These are phyloP conservation scores for Amanita pseudoporphyria DNA, from an alignment of 768 basidiomycete genomes.

Conservation along the genomic window DNA sequence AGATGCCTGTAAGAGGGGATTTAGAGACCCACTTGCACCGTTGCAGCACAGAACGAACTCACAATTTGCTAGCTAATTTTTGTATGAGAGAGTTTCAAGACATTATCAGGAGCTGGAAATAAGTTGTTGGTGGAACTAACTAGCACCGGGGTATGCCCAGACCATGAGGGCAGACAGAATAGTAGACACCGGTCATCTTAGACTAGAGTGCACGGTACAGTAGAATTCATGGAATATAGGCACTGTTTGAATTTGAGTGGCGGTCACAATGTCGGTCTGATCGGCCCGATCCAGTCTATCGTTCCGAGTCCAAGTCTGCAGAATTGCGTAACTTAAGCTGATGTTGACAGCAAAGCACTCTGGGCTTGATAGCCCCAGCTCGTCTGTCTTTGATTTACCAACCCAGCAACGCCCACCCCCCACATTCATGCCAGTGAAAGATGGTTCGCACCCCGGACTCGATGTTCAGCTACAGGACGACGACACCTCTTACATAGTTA, in stretches of 20 bases:
- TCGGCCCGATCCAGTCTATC: too few relatives aligned
- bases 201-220: slow-evolving; percentile 15
- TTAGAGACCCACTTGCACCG: too few relatives aligned
- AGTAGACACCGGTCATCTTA: slow-evolving; percentile 33
- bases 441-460: background rate
- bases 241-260: too few relatives aligned
- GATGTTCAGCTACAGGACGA: background rate
- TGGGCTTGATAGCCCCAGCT: slow-evolving; percentile 47
- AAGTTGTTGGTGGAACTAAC: slow-evolving; percentile 52
- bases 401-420: slow-evolving; percentile 23
- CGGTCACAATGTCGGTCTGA: too few relatives aligned
- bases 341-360: slow-evolving; percentile 7
- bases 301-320: background rate
- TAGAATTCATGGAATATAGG: slow-evolving; percentile 50
- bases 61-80: slow-evolving; percentile 56
- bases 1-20: too few relatives aligned
- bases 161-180: slow-evolving; percentile 38
- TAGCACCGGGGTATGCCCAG: slow-evolving; percentile 41
- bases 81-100: slow-evolving; percentile 14
- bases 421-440: background rate
- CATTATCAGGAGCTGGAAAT: slow-evolving; percentile 28
- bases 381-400: slow-evolving; percentile 70
- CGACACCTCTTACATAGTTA: slow-evolving; percentile 50
- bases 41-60: slow-evolving; percentile 8
- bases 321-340: too few relatives aligned